Evolutionary conservation across 306 rosid species (phyloP).

Genomic region (Cicer pinnatifidum): DNA sequence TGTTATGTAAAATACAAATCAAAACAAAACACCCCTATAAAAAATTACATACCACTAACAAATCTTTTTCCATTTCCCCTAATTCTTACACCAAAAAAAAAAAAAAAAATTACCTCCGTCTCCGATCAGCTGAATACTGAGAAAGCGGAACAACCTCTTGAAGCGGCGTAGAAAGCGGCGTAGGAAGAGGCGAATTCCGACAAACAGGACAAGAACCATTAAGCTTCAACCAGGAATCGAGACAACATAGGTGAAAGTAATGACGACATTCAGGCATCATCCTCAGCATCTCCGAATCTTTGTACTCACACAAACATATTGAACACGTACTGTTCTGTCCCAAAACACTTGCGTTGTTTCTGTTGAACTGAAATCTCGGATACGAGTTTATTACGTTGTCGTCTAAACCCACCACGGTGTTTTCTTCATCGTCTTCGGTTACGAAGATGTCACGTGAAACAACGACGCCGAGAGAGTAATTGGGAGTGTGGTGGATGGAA

Average conservation of each 20-base stretch:
- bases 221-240: slow-evolving; percentile 88
- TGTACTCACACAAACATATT: slow-evolving; percentile 49
- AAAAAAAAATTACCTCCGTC: slow-evolving; percentile 54
- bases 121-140: slow-evolving; percentile 81
- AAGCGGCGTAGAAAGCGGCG: slow-evolving; percentile 85
- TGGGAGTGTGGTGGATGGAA: not conserved
- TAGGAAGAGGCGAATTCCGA: slow-evolving; percentile 92
- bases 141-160: slow-evolving; percentile 90
- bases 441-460: slow-evolving; percentile 76
- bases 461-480: slow-evolving; percentile 55
- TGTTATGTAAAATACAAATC: no score
- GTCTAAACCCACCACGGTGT: slow-evolving; percentile 58
- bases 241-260: slow-evolving; percentile 45
- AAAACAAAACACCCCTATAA: no score
- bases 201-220: slow-evolving; percentile 95
- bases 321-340: slow-evolving; percentile 51
- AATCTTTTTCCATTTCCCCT: no score
- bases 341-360: not conserved
- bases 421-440: slow-evolving; percentile 63
- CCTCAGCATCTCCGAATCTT: slow-evolving; percentile 53
- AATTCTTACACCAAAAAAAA: no score
- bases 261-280: slow-evolving; percentile 54
- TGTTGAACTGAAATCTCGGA: slow-evolving; percentile 69
- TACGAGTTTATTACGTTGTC: slow-evolving; percentile 73
- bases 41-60: no score